Percentiles rank a stretch among this genome's conserved stretches.
These are phyloP conservation scores for Fusarium acutatum DNA, from an alignment of 2,329 filamentous ascomycete species.

Conservation along the genomic window DNA sequence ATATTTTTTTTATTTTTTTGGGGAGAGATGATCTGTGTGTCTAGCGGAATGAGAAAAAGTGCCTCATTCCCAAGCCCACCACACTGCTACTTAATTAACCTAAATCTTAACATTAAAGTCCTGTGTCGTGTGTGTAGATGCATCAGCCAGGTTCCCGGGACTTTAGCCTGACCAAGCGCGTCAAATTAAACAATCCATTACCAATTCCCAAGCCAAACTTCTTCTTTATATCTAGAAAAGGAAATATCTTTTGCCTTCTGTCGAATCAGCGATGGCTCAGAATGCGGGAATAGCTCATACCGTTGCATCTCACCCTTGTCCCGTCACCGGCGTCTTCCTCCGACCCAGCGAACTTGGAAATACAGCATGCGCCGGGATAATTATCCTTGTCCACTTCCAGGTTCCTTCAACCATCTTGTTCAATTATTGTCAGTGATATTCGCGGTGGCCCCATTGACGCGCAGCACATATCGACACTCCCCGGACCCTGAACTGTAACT, in stretches of 20 bases:
- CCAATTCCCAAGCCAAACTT: slow-evolving; percentile 31
- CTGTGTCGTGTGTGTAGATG: slow-evolving; percentile 1
- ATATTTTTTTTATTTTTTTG: not conserved
- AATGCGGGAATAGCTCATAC: slow-evolving; percentile 32
- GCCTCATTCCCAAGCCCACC: not conserved
- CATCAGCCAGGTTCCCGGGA: slow-evolving; percentile 5
- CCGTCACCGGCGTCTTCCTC: slow-evolving; percentile 14
- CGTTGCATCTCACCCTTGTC: slow-evolving; percentile 26
- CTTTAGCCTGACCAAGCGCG: slow-evolving; percentile 16
- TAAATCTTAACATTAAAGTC: slow-evolving; percentile 14
- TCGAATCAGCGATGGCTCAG: slow-evolving; percentile 33
- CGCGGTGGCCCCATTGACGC: slow-evolving; percentile 25
- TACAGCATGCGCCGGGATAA: not conserved
- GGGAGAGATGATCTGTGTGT: not conserved
- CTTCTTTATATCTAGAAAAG: slow-evolving; percentile 19
- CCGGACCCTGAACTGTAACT: slow-evolving; percentile 23
- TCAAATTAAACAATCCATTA: slow-evolving; percentile 32
- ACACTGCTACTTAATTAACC: slow-evolving; percentile 2
- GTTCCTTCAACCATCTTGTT: not conserved
- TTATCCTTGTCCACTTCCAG: not conserved
- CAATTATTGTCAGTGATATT: not conserved
- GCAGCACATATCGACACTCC: slow-evolving; percentile 31
- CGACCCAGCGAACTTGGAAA: slow-evolving; percentile 23
- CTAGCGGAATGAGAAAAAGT: not conserved
- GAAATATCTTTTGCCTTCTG: slow-evolving; percentile 8